phyloP scores from a whole-genome alignment of 202 grass and related monocot species.

The Schoenoplectus tabernaemontani region DNA sequence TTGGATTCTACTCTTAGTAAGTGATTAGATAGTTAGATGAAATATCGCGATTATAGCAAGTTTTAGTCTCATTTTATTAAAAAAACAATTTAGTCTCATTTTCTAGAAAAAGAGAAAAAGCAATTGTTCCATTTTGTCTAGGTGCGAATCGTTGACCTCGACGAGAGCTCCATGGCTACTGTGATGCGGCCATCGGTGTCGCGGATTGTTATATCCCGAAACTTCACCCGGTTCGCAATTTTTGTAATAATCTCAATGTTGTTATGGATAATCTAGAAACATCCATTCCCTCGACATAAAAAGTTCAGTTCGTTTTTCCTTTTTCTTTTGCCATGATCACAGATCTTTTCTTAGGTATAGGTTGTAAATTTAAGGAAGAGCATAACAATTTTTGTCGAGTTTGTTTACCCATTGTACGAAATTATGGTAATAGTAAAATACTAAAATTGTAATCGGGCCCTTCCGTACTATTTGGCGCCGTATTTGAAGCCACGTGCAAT shows the following conservation, averaged over 20 bases:
- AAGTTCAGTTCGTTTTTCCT: not conserved
- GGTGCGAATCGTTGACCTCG: not conserved
- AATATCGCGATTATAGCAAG: not conserved
- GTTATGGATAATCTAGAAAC: not conserved
- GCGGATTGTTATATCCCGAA: not conserved
- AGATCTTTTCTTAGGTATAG: not conserved
- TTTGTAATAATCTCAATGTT: not conserved
- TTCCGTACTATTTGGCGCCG: conserved; percentile 9
- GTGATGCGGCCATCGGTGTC: not conserved
- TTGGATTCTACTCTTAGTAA: not conserved
- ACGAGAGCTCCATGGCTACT: not conserved
- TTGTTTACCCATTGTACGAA: not conserved
- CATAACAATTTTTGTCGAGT: not conserved
- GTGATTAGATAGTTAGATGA: not conserved
- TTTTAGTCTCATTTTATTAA: not conserved
- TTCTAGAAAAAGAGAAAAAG: not conserved
- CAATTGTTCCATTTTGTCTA: not conserved
- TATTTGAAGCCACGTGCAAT: conserved; percentile 18
- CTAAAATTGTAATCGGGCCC: too few species aligned
- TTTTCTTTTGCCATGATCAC: not conserved
- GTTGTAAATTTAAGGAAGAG: not conserved
- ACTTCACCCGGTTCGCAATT: not conserved
- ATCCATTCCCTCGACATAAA: not conserved
- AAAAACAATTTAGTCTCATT: not conserved
- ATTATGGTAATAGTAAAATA: not conserved